Evolutionary conservation across 140 eudicot genomes (phyloP).

Genomic region (Ambrosia hybrid): DNA sequence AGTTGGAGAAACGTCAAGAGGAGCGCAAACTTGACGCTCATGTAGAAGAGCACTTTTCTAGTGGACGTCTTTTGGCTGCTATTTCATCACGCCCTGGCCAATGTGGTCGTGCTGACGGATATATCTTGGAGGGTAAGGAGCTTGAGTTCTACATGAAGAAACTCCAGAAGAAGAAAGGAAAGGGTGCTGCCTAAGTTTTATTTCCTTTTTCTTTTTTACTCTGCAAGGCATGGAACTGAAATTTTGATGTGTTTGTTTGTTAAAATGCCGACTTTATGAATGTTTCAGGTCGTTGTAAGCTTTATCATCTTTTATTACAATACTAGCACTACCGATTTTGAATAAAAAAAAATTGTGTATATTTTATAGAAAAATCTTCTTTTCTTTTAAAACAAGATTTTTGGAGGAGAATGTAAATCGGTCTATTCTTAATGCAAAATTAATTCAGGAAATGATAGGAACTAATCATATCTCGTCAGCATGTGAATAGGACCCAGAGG

Average conservation of each 20-base stretch:
- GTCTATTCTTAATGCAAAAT: too few species aligned
- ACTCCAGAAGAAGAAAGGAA: slow-evolving; percentile 14
- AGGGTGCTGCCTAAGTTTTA: slow-evolving; percentile 13
- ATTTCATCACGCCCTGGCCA: slow-evolving; percentile 9
- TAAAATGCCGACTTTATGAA: slow-evolving; percentile 23
- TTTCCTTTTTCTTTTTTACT: neutral
- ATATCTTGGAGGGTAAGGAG: neutral
- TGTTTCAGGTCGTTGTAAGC: slow-evolving; percentile 14
- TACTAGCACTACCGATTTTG: slow-evolving; percentile 7
- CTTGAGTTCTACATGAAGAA: slow-evolving; percentile 19
- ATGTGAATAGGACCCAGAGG: too few species aligned
- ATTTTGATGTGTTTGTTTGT: slow-evolving; percentile 36
- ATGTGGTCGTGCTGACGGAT: slow-evolving; percentile 12
- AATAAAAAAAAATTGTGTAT: too few species aligned
- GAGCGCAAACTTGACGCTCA: slow-evolving; percentile 11
- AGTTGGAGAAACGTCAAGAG: slow-evolving; percentile 5
- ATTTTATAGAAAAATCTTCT: too few species aligned
- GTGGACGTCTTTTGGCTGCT: slow-evolving; percentile 14
- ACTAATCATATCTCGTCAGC: too few species aligned
- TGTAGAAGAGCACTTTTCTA: slow-evolving; percentile 10
- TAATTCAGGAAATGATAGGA: too few species aligned
- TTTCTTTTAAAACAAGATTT: too few species aligned
- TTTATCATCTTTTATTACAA: neutral
- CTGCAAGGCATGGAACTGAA: slow-evolving; percentile 29
- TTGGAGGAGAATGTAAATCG: too few species aligned